Evolutionary conservation across 2,329 filamentous ascomycete species (phyloP), one percentile per base, ranked within the genome.

Genomic region (Sclerotinia sclerotiorum): DNA sequence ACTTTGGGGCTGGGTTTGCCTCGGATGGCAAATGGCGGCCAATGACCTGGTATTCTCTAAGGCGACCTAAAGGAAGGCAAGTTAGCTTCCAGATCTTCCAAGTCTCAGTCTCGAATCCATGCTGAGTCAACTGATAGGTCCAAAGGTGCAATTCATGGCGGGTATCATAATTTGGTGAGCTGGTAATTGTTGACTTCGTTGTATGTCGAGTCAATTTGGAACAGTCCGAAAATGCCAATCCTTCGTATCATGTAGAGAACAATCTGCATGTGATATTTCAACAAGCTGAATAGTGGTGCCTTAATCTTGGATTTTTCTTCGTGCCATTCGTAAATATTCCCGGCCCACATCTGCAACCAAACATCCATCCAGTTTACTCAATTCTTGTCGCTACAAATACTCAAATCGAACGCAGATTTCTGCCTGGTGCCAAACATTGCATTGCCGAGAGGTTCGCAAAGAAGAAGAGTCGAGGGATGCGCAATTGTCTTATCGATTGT

Each of bases 21-120:
- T 99, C 95, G 81, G 91, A 92, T 85, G 95, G 95, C 91, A 99
- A 85, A 85, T 97, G 94, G 85, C 96, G 94, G 87, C 96, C 95
- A 82, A 99, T 97, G 87, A 99, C 94, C 90, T 98, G 95, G 90
- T 97, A 99, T 90, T 99, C 95, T 84, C 93, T 92, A 87, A 99
- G 94, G 89, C 95, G 95, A 93, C 94, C 95, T 99, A 71, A 74
- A 71, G 44, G 51, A 68, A 73, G 75, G 76, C 80, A 74, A 80
- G 78, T 79, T 65, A 67, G 65, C 54, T 49, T 52, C 44, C 54
- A 49, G 24, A 49, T 49, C 46, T 52, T 51, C 55, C 44, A 61
- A 44, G 13, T 60, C 48, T 42, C 5, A 27, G n/a, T 39, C 17
- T 55, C 57, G 13, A 27, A 11, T 69, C 55, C 46, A 63, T 51